Conservation (phyloP, 495 filamentous ascomycete genomes). For the Lophiostoma macrostomum region DNA sequence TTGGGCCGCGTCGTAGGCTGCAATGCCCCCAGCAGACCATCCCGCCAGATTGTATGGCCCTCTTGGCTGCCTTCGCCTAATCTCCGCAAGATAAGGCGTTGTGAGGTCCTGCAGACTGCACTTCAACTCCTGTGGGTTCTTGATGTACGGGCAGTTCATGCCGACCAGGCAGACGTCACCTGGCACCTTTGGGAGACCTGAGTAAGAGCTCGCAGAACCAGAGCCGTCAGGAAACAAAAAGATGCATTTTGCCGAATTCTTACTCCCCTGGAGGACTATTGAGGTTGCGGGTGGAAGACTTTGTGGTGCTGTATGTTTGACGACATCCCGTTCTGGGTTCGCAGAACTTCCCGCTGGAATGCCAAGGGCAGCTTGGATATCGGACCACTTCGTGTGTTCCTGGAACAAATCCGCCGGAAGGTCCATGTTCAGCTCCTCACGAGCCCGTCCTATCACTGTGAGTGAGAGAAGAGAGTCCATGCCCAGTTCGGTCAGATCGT, state of each 20-base stretch:
- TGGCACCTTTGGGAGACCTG: slow-evolving; percentile 22
- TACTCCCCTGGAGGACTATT: slow-evolving; percentile 50
- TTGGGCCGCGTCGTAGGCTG: slow-evolving; percentile 44
- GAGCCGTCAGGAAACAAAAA: slow-evolving; percentile 53
- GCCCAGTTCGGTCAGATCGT: slow-evolving; percentile 17
- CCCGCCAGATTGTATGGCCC: slow-evolving; percentile 70
- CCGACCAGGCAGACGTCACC: slow-evolving; percentile 18
- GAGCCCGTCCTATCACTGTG: slow-evolving; percentile 11
- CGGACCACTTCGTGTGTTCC: slow-evolving; percentile 39
- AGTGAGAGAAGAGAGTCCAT: slow-evolving; percentile 26
- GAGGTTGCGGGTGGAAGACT: slow-evolving; percentile 45
- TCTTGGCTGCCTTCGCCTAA: slow-evolving; percentile 59
- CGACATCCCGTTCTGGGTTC: slow-evolving; percentile 27
- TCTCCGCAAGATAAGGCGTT: slow-evolving; percentile 57
- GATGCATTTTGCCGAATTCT: slow-evolving; percentile 45
- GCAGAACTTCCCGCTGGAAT: slow-evolving; percentile 28
- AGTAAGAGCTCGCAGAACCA: slow-evolving; percentile 48
- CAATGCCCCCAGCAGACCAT: slow-evolving; percentile 50
- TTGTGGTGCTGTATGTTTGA: slow-evolving; percentile 29
- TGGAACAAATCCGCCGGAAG: slow-evolving; percentile 43
- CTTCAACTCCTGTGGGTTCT: slow-evolving; percentile 49
- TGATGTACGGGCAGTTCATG: slow-evolving; percentile 50
- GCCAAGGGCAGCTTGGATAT: slow-evolving; percentile 44
- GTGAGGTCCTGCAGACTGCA: slow-evolving; percentile 51
- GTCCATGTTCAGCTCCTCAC: slow-evolving; percentile 32